phyloP scores from a whole-genome alignment of 306 rosid species.

The Myrica gale region DNA sequence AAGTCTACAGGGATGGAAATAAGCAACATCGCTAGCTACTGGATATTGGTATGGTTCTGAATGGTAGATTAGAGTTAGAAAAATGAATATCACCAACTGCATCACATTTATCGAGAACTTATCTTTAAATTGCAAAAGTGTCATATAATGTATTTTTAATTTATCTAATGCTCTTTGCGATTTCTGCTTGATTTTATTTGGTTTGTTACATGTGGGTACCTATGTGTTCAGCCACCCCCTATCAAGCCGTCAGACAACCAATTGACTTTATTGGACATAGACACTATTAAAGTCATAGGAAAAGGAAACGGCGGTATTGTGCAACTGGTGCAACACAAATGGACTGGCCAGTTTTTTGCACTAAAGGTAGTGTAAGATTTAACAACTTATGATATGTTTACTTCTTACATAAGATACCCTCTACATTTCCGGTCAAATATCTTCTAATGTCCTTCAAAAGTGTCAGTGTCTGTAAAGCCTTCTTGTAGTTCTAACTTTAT shows the following conservation, averaged over 20 bases:
- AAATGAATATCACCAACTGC: not conserved
- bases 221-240: constrained; percentile 77
- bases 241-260: constrained; percentile 80
- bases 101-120: not conserved
- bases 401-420: constrained; percentile 13
- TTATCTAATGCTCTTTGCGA: not conserved
- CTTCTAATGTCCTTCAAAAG: not conserved
- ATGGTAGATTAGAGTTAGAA: not conserved
- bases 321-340: constrained; percentile 95
- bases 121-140: not conserved
- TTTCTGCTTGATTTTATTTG: constrained; percentile 10
- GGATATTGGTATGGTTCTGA: not conserved
- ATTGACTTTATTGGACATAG: constrained; percentile 70
- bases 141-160: not conserved
- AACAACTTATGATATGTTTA: constrained; percentile 6
- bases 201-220: constrained; percentile 27
- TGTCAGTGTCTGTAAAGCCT: not conserved
- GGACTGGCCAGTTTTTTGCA: constrained; percentile 97
- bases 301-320: constrained; percentile 93
- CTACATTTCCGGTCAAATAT: not conserved
- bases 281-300: constrained; percentile 80
- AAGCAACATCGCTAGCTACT: not conserved
- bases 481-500: not conserved
- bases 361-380: constrained; percentile 62
- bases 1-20: not conserved